Base-by-base conservation (phyloP, 1,139 yeast species). In the Zygosaccharomyces sapae region DNA sequence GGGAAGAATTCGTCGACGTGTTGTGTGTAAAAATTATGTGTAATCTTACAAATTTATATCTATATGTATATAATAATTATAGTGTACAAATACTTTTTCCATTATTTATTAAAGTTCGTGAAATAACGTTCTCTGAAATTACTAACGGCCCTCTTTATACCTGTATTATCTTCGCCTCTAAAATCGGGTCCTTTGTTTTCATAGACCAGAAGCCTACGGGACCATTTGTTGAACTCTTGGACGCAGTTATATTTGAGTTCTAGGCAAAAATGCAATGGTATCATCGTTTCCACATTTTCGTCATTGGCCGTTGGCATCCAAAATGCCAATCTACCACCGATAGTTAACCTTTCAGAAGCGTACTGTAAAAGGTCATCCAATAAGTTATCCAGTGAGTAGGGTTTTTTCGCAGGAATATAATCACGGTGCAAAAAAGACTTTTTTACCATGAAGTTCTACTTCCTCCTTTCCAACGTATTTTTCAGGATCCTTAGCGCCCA, bases 301-400 rank as follows among this genome's bases (percentile, higher is more conserved):
- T 87, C 96, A 62, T 89, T 89, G 1, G 97, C 95, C 0, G 95
- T 86, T 0, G 99, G 99, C 95, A 92, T 87, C 99, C 99, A 92
- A 65, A 89, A 90, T 20, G 95, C 87, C 33, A 92, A 71, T 52
- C 97, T 71, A 0, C 97, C 96, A 8, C 77, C 78, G 2, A 81
- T 70, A 0, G 85, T 86, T 48, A 92, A 72, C 58, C 92, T 77
- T 7, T 74, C 71, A 1, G 92, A 80, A 0, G 96, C 78, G 71
- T 85, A 92, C 22, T 71, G 67, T 36, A 92, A 71, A 44, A 94
- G 70, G 63, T 90, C 97, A 56, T 83, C 86, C 40, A 94, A 70
- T 55, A 92, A 70, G 40, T 80, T 73, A 52, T 86, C 86, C 55
- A 92, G 74, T 53, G 86, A 86, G 64, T 88, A 90, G 0, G 96